A percentile compares a stretch with the other conserved stretches of the same genome.
Conservation (phyloP, 352 stramenopile species). For the Phytopythium chamaehyphon region DNA sequence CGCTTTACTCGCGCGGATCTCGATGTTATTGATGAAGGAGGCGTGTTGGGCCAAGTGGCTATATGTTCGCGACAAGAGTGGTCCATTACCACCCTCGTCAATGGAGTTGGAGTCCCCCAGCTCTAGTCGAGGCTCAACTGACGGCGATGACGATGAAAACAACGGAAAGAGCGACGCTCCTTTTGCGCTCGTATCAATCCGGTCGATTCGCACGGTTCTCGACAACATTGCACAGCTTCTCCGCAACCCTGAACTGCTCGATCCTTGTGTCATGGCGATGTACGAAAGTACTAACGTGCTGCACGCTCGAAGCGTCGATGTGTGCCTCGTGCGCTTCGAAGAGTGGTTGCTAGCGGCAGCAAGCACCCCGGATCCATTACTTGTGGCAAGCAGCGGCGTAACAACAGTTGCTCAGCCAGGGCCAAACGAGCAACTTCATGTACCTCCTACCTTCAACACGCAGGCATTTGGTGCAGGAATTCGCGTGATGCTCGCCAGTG, state of each 20-base stretch:
- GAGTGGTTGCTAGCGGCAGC: conserved; percentile 60
- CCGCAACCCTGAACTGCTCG: conserved; percentile 54
- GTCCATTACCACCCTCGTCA: conserved; percentile 24
- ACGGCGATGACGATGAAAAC: conserved; percentile 8
- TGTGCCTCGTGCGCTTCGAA: conserved; percentile 56
- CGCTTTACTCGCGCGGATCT: conserved; percentile 46
- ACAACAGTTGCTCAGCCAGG: neutral
- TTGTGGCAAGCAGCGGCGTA: neutral
- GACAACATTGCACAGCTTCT: conserved; percentile 50
- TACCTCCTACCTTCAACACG: conserved; percentile 41
- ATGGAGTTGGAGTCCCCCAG: conserved; percentile 17
- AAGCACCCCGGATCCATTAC: conserved; percentile 8
- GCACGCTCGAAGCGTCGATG: conserved; percentile 53
- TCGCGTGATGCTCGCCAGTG: conserved; percentile 64
- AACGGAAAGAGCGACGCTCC: conserved; percentile 24
- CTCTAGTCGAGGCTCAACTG: conserved; percentile 6
- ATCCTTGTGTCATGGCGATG: conserved; percentile 60
- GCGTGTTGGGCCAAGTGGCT: conserved; percentile 62
- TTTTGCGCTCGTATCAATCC: conserved; percentile 49
- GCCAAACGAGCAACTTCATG: conserved; percentile 1
- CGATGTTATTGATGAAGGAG: conserved; percentile 64
- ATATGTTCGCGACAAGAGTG: conserved; percentile 40
- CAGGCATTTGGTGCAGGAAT: conserved; percentile 54
- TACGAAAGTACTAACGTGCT: conserved; percentile 76
- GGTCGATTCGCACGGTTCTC: conserved; percentile 50